These are phyloP conservation scores for Torulaspora maleeae DNA, from an alignment of 805 yeast genomes.

Conservation along the genomic window DNA sequence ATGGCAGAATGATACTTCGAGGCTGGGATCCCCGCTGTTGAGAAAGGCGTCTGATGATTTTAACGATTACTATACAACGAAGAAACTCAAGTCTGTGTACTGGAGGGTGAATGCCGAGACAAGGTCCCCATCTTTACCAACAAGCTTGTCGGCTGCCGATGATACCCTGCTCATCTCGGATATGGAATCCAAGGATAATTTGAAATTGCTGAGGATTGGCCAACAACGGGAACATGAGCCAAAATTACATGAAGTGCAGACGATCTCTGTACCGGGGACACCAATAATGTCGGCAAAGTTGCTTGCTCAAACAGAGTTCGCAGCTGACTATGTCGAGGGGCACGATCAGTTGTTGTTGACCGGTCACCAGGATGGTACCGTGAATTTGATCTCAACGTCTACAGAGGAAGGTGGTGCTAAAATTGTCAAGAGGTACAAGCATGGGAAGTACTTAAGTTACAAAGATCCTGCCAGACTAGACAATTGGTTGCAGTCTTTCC, in stretches of 20 bases:
- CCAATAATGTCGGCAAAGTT: slow-evolving; percentile 18
- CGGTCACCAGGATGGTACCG: slow-evolving; percentile 74
- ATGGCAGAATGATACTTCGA: slow-evolving; percentile 24
- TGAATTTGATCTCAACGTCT: slow-evolving; percentile 60
- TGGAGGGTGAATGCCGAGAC: slow-evolving; percentile 17
- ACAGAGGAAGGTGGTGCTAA: slow-evolving; percentile 54
- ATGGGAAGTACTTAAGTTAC: slow-evolving; percentile 53
- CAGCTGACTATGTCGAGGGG: slow-evolving; percentile 12
- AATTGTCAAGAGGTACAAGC: slow-evolving; percentile 74
- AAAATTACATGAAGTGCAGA: slow-evolving; percentile 21
- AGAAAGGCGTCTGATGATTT: slow-evolving; percentile 29
- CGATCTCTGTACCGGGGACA: slow-evolving; percentile 26
- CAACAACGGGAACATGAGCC: slow-evolving; percentile 1
- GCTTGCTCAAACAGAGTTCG: slow-evolving; percentile 11
- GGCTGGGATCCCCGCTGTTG: slow-evolving; percentile 22
- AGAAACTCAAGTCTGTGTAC: slow-evolving; percentile 26
- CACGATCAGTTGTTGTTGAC: slow-evolving; percentile 42
- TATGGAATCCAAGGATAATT: slow-evolving; percentile 13
- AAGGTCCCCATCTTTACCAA: slow-evolving; percentile 7
- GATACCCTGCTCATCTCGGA: slow-evolving; percentile 21
- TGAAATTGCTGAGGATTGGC: slow-evolving; percentile 18
- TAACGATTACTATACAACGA: slow-evolving; percentile 28
- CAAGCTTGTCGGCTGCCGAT: slow-evolving; percentile 15
- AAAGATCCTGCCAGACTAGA: slow-evolving; percentile 17
- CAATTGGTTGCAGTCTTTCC: slow-evolving; percentile 13